Evolutionary conservation across 768 basidiomycete species (phyloP), one percentile per base, ranked within the genome.

Genomic region (Harrya chromipes): DNA sequence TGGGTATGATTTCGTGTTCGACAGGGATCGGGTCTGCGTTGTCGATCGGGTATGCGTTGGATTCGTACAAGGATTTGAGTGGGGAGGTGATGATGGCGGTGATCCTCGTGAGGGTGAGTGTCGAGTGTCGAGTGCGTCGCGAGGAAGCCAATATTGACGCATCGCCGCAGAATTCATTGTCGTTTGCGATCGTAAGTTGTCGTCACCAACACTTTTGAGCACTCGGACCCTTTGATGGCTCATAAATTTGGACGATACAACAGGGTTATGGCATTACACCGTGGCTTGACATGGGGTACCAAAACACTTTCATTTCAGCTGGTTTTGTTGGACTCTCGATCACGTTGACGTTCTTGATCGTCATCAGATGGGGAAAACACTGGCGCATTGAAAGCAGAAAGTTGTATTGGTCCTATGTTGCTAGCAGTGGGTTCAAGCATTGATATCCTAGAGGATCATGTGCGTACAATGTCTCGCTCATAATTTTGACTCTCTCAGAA

Each of bases 201-300:
- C n/a, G 4, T 29, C 4, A 1, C 2, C 12, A 6, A 29, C 26
- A 6, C 3, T 11, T 29, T 29, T 29, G 29, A 13, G 12, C 29
- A 4, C 23, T 23, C 23, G 23, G 23, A 23, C 23, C n/a, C 26
- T 21, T 21, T n/a, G 26, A 5, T 11, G 19, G 6, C 29, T 3
- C 4, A 13, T 29, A 11, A 3, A 12, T 6, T 29, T 12, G 10
- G 29, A 4, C 29, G 29, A 4, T 29, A 11, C 29, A 24, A 14
- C 33, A 60, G 54, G 58, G 58, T 24, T 59, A 59, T 40, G 58
- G 58, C 13, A 53, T 56, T 35, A 60, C 58, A 2, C 58, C 58
- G 6, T 60, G 58, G 58, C 48, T 60, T 10, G 9, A 59, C 16
- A 53, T 60, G 56, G 55, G 50, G 14, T 60, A 55, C 29, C 49